Evolutionary conservation across 257 asterid genomes (phyloP).

Genomic region (Solanum lycopersicoides): DNA sequence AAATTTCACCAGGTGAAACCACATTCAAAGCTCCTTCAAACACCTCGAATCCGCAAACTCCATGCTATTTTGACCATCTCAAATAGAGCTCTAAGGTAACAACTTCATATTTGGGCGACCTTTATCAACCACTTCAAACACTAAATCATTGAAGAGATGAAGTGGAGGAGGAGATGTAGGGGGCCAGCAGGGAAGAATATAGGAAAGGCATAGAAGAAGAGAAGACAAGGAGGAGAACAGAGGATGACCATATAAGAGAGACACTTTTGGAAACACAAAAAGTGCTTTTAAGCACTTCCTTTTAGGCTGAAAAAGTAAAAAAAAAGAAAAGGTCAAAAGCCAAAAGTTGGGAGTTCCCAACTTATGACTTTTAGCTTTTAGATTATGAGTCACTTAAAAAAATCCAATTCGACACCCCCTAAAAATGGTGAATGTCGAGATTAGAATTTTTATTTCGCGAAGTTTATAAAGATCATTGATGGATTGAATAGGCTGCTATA

Average conservation of each 20-base stretch:
- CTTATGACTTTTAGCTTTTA: background rate
- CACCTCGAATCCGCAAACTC: background rate
- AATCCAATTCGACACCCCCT: background rate
- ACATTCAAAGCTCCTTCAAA: background rate
- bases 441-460: background rate
- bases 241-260: background rate
- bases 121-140: background rate
- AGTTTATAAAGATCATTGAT: background rate
- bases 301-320: background rate
- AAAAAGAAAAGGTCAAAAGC: background rate
- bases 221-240: background rate
- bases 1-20: background rate
- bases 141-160: background rate
- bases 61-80: background rate
- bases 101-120: background rate
- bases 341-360: background rate
- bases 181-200: background rate
- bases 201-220: background rate
- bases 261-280: background rate
- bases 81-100: background rate
- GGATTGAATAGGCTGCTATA: background rate
- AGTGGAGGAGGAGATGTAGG: background rate
- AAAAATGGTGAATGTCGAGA: background rate
- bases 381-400: background rate
- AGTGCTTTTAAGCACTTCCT: background rate